Conservation (phyloP, 176 grass and related monocot genomes). For the Eleusine coracana region DNA sequence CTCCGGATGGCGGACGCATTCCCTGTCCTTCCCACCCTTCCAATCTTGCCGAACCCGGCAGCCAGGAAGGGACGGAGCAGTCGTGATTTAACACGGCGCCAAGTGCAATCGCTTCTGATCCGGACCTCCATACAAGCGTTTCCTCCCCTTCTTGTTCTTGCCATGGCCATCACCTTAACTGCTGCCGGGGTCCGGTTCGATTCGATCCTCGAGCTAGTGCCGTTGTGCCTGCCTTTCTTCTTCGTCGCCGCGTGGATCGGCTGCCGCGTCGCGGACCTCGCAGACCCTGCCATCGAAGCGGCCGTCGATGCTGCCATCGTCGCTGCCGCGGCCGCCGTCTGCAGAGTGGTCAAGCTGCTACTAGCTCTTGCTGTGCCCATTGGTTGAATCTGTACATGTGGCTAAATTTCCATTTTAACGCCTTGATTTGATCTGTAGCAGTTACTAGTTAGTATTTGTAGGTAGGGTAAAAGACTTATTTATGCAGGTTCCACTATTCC, state of each 20-base stretch:
- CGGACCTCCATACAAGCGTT: background rate
- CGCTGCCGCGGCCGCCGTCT: background rate
- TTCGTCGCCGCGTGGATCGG: background rate
- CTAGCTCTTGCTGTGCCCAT: background rate
- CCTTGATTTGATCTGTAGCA: background rate
- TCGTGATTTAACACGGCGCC: background rate
- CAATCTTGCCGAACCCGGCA: background rate
- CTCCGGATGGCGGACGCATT: background rate
- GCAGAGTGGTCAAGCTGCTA: background rate
- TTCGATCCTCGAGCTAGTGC: background rate
- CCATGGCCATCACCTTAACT: background rate
- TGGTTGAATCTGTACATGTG: background rate
- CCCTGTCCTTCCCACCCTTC: background rate
- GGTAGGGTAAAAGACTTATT: background rate
- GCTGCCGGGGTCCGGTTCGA: background rate
- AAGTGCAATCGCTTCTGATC: background rate
- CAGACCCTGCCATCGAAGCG: background rate
- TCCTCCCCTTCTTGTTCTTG: background rate
- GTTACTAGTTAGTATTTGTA: background rate
- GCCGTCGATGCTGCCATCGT: background rate
- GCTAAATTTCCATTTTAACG: background rate
- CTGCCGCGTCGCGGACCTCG: background rate
- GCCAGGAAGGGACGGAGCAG: background rate
- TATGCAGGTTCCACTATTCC: background rate
- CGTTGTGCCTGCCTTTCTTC: background rate